phyloP scores from a whole-genome alignment of 2,329 filamentous ascomycete genomes.

The Aspergillus persii region DNA sequence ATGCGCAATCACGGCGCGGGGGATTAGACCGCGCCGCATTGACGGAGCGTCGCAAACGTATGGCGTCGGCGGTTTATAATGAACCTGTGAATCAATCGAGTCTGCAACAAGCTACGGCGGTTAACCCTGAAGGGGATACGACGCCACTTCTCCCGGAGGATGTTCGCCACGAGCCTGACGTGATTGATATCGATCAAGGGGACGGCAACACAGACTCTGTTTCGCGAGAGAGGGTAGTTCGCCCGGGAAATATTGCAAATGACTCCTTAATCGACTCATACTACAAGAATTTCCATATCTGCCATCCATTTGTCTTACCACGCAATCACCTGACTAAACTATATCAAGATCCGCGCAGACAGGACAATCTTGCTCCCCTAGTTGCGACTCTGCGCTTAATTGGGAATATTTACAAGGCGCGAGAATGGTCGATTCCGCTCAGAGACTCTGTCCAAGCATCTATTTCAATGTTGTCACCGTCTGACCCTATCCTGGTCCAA shows the following conservation, averaged over 20 bases:
- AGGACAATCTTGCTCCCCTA: constrained; percentile 19
- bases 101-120: not conserved
- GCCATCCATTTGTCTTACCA: constrained; percentile 31
- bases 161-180: not conserved
- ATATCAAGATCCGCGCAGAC: constrained; percentile 12
- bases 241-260: constrained; percentile 7
- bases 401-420: constrained; percentile 23
- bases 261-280: constrained; percentile 25
- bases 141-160: not conserved
- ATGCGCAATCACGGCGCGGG: constrained; percentile 50
- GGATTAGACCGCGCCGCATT: constrained; percentile 24
- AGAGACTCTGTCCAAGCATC: constrained; percentile 16
- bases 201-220: not conserved
- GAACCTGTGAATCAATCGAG: not conserved
- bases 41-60: constrained; percentile 20
- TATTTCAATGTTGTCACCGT: constrained; percentile 5
- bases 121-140: not conserved
- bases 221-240: not conserved
- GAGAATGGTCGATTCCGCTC: constrained; percentile 17
- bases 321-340: constrained; percentile 14
- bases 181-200: constrained; percentile 1
- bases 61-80: constrained; percentile 1
- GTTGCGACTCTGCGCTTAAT: constrained; percentile 29
- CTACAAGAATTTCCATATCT: constrained; percentile 31
- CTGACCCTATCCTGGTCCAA: constrained; percentile 24